Evolutionary conservation across 441 rosid genomes (phyloP).

Genomic region (Erodium trifolium): DNA sequence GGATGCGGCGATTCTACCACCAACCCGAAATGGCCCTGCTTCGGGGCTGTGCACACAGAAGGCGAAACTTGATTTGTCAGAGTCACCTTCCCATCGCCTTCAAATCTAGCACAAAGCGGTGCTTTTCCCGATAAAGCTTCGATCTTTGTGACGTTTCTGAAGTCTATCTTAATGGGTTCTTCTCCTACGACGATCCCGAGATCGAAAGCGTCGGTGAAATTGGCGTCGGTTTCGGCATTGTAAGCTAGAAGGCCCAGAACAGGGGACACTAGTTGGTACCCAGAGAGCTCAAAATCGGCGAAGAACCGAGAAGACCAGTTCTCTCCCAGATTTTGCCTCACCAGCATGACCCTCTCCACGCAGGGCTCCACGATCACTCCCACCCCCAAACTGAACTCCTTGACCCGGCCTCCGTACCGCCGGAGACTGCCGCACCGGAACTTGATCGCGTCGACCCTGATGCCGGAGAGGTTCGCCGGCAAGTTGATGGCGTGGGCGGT

Average conservation of each 20-base stretch:
- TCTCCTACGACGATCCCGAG: conserved; percentile 39
- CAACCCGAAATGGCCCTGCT: conserved; percentile 66
- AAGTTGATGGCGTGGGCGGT: conserved; percentile 39
- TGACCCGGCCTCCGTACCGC: conserved; percentile 61
- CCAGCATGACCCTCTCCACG: conserved; percentile 65
- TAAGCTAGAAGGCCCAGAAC: conserved; percentile 71
- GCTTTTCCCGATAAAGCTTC: conserved; percentile 24
- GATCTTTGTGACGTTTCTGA: conserved; percentile 25
- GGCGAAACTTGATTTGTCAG: conserved; percentile 40
- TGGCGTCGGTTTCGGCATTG: conserved; percentile 43
- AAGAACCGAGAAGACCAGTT: conserved; percentile 68
- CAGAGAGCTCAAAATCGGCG: conserved; percentile 53
- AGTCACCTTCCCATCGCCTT: conserved; percentile 43
- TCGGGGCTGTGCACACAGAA: conserved; percentile 45
- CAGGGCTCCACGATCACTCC: conserved; percentile 67
- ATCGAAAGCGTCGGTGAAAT: conserved; percentile 44
- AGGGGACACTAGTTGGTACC: conserved; percentile 69
- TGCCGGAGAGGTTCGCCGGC: conserved; percentile 68
- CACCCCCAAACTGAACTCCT: conserved; percentile 57
- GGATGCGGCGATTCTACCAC: conserved; percentile 33
- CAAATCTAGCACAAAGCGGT: conserved; percentile 57
- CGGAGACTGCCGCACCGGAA: conserved; percentile 75
- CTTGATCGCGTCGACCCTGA: conserved; percentile 49
- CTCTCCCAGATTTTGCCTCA: conserved; percentile 56
- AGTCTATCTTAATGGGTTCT: conserved; percentile 53